Percentiles rank a stretch among this genome's conserved stretches.
These are phyloP conservation scores for Friedmanniomyces simplex DNA, from an alignment of 495 filamentous ascomycete species.

Conservation along the genomic window DNA sequence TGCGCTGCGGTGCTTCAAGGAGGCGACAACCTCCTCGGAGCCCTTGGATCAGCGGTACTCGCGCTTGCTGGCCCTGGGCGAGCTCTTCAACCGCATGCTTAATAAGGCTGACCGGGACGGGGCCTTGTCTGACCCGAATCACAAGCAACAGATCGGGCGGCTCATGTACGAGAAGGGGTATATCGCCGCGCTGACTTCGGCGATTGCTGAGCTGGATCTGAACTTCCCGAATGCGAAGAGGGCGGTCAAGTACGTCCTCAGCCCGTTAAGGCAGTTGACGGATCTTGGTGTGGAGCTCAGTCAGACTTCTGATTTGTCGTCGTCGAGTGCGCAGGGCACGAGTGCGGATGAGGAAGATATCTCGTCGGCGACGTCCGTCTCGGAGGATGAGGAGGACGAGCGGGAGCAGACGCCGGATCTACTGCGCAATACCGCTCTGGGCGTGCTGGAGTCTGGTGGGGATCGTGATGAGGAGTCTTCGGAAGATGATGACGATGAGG, in stretches of 20 bases:
- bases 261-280: slow-evolving; percentile 76
- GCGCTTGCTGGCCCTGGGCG: slow-evolving; percentile 70
- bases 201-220: slow-evolving; percentile 90
- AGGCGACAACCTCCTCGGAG: slow-evolving; percentile 69
- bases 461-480: slow-evolving; percentile 64
- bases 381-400: slow-evolving; percentile 61
- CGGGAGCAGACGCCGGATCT: slow-evolving; percentile 96
- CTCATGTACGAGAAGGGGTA: slow-evolving; percentile 99
- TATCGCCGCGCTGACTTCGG: slow-evolving; percentile 74
- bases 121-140: slow-evolving; percentile 10
- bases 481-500: slow-evolving; percentile 63
- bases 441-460: slow-evolving; percentile 68
- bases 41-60: slow-evolving; percentile 79
- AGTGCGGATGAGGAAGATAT: slow-evolving; percentile 74
- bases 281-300: slow-evolving; percentile 78
- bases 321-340: slow-evolving; percentile 52
- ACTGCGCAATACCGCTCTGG: slow-evolving; percentile 89
- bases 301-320: slow-evolving; percentile 60
- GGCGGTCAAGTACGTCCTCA: slow-evolving; percentile 90
- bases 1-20: slow-evolving; percentile 81
- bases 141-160: slow-evolving; percentile 69
- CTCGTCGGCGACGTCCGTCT: slow-evolving; percentile 78
- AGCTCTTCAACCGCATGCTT: slow-evolving; percentile 88
- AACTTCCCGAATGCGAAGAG: slow-evolving; percentile 88
- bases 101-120: slow-evolving; percentile 11